A percentile compares a stretch with the other conserved stretches of the same genome.
Evolutionary conservation across 202 grass and related monocot species (phyloP).

Genomic region (Eragrostis tef): DNA sequence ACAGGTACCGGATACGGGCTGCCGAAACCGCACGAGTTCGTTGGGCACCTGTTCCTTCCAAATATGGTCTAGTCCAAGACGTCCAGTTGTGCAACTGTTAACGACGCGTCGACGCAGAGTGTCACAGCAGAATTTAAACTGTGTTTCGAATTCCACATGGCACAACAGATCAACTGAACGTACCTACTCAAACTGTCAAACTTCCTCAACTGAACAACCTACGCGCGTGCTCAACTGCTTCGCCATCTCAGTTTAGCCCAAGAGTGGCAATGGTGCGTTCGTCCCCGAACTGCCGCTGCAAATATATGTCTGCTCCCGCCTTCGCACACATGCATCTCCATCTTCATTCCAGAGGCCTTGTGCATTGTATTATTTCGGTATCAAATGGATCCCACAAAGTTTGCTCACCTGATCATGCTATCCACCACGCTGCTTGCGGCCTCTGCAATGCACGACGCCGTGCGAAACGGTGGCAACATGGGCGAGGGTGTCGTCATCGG

Average conservation of each 20-base stretch:
- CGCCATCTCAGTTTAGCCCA: constrained; percentile 3
- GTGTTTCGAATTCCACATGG: neutral
- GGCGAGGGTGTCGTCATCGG: constrained; percentile 68
- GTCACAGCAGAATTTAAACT: neutral
- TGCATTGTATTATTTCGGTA: neutral
- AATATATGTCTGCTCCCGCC: constrained; percentile 10
- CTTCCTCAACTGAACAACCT: constrained; percentile 23
- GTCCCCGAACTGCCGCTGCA: neutral
- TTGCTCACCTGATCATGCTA: neutral
- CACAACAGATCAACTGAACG: constrained; percentile 1
- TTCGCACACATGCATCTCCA: constrained; percentile 4
- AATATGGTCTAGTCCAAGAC: constrained; percentile 16
- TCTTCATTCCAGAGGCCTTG: neutral
- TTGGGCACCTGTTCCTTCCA: neutral
- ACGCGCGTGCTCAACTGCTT: neutral
- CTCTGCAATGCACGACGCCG: neutral
- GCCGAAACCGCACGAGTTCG: neutral
- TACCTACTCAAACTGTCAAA: neutral
- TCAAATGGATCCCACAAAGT: neutral
- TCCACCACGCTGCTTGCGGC: neutral
- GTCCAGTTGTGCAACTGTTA: neutral
- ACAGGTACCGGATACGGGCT: neutral
- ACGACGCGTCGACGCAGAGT: neutral
- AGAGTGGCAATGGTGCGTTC: neutral
- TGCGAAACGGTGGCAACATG: constrained; percentile 57